Percentiles rank a stretch among this genome's conserved stretches.
Conservation (phyloP, 2,329 filamentous ascomycete species). For the Fusarium sp. region DNA sequence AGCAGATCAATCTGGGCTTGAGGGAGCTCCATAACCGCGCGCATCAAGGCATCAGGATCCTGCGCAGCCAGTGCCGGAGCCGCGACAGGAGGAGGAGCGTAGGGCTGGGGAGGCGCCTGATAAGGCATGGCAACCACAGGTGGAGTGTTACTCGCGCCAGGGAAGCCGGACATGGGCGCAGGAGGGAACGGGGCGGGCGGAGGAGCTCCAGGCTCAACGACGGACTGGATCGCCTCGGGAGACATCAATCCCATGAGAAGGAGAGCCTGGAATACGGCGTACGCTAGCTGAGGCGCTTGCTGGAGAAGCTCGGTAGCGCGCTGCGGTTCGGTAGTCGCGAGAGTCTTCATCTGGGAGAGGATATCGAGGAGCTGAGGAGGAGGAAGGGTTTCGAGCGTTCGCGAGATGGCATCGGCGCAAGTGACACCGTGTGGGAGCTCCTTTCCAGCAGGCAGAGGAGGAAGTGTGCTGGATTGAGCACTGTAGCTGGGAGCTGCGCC, state of each 20-base stretch:
- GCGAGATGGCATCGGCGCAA: constrained; percentile 91
- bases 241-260: constrained; percentile 94
- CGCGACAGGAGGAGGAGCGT: constrained; percentile 52
- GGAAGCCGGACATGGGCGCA: constrained; percentile 51
- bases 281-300: constrained; percentile 91
- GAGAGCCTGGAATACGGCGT: constrained; percentile 94
- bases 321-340: constrained; percentile 84
- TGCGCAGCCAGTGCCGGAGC: constrained; percentile 56
- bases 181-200: constrained; percentile 56
- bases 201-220: constrained; percentile 74
- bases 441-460: constrained; percentile 85
- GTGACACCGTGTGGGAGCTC: constrained; percentile 86
- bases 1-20: constrained; percentile 84
- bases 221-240: constrained; percentile 82
- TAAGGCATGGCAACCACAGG: constrained; percentile 62
- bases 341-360: constrained; percentile 91
- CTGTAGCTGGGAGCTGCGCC: constrained; percentile 52
- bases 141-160: constrained; percentile 56
- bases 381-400: constrained; percentile 87
- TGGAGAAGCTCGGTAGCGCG: constrained; percentile 88
- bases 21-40: constrained; percentile 84
- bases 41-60: constrained; percentile 80
- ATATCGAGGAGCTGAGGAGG: constrained; percentile 93
- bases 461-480: constrained; percentile 68
- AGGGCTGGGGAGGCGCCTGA: constrained; percentile 59